Evolutionary conservation across 2,329 filamentous ascomycete genomes (phyloP).

Genomic region (Bertia moriformis): DNA sequence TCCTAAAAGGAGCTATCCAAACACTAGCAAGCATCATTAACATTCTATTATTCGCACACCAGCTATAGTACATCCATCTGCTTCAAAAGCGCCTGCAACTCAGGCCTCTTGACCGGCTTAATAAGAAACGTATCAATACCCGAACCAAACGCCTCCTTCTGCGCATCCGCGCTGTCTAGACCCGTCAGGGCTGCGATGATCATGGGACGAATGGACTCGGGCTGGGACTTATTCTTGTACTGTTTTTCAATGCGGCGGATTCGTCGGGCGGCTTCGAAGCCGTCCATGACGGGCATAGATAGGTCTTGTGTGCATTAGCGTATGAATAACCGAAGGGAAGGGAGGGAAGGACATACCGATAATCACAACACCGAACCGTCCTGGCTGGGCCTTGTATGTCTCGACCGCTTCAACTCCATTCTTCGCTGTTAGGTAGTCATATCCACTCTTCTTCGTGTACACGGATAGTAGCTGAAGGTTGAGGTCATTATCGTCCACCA

Average conservation of each 20-base stretch:
- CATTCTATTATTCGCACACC: no score
- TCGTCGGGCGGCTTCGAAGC: conserved; percentile 28
- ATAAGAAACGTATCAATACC: conserved; percentile 39
- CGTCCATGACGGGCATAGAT: conserved; percentile 40
- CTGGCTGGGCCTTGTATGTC: conserved; percentile 19
- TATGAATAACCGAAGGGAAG: background rate
- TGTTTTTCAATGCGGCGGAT: conserved; percentile 32
- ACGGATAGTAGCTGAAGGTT: conserved; percentile 25
- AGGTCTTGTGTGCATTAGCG: conserved; percentile 21
- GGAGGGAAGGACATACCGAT: conserved; percentile 8
- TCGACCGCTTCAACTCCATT: conserved; percentile 31
- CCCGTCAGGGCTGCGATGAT: conserved; percentile 37
- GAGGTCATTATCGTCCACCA: conserved; percentile 26
- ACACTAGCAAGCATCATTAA: no score
- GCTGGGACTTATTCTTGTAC: background rate
- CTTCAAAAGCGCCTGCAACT: conserved; percentile 21
- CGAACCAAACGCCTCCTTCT: conserved; percentile 31
- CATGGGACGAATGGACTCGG: conserved; percentile 13
- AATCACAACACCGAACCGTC: conserved; percentile 17
- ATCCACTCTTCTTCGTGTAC: conserved; percentile 24
- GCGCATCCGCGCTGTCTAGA: conserved; percentile 29
- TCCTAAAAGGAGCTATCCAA: no score
- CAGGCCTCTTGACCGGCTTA: conserved; percentile 29
- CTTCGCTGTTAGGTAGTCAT: conserved; percentile 22
- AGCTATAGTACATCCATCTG: background rate